These are phyloP conservation scores for Canna indica DNA, from an alignment of 176 grass and related monocot genomes.

Conservation along the genomic window DNA sequence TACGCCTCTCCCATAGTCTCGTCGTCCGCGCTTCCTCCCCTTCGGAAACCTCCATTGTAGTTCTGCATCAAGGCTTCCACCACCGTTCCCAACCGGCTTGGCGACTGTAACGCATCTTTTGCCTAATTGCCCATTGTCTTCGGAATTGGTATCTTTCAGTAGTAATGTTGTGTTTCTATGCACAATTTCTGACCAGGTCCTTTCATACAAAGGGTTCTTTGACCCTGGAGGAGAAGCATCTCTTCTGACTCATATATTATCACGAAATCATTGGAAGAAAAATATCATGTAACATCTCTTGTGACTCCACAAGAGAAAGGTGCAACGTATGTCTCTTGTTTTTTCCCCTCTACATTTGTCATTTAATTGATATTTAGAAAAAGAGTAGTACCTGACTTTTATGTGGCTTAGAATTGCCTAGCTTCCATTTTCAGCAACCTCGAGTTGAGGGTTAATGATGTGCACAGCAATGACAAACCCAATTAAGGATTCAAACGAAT, in stretches of 20 bases:
- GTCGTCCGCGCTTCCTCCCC: too few species aligned
- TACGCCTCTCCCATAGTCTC: too few species aligned
- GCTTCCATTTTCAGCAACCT: neutral
- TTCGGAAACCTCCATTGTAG: too few species aligned
- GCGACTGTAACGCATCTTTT: constrained; percentile 51
- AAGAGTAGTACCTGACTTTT: neutral
- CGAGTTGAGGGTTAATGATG: too few species aligned
- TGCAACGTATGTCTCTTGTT: constrained; percentile 38
- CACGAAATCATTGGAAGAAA: constrained; percentile 70
- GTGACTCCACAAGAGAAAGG: constrained; percentile 64
- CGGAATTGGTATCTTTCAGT: neutral
- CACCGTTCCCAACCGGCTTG: constrained; percentile 54
- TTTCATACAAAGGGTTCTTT: constrained; percentile 70
- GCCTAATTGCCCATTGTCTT: neutral
- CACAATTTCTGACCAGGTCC: constrained; percentile 37
- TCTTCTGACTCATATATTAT: constrained; percentile 88
- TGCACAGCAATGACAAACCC: too few species aligned
- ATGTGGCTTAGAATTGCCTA: neutral
- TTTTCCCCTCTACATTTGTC: constrained; percentile 16
- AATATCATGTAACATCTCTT: constrained; percentile 61
- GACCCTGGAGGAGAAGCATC: constrained; percentile 79
- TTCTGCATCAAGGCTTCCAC: too few species aligned
- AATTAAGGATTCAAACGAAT: too few species aligned
- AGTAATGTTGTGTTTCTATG: neutral
- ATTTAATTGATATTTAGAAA: constrained; percentile 11